Evolutionary conservation across 1,284 basidiomycete genomes (phyloP).

Genomic region (Boletus mariae): DNA sequence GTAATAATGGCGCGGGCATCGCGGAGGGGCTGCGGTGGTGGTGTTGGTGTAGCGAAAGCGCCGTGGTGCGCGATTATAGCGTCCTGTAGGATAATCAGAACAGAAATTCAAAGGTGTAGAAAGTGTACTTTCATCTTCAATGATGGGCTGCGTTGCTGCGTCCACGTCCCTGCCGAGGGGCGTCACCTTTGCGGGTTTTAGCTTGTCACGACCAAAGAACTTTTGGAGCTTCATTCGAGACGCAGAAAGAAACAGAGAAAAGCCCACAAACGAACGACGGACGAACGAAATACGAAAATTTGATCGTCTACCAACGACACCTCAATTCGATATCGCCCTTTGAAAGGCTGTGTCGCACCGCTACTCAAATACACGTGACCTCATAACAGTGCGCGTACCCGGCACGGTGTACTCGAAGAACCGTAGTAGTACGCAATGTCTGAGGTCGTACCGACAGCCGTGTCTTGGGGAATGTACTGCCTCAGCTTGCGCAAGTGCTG

Average conservation of each 20-base stretch:
- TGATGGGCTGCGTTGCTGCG: conserved; percentile 24
- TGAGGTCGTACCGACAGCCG: conserved; percentile 50
- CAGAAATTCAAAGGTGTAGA: background rate
- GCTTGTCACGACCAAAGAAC: conserved; percentile 48
- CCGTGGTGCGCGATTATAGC: conserved; percentile 25
- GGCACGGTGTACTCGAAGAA: conserved; percentile 53
- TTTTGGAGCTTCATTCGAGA: conserved; percentile 42
- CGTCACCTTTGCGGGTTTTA: conserved; percentile 35
- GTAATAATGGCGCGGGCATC: conserved; percentile 21
- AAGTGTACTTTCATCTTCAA: conserved; percentile 26
- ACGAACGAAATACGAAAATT: background rate
- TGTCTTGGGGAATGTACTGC: conserved; percentile 5
- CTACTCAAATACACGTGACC: conserved; percentile 20
- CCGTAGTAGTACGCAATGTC: conserved; percentile 12
- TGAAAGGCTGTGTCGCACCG: conserved; percentile 29
- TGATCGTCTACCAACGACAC: background rate
- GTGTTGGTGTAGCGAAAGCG: conserved; percentile 3
- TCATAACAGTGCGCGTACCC: conserved; percentile 41
- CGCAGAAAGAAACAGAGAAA: background rate
- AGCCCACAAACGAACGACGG: background rate
- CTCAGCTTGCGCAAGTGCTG: conserved; percentile 38
- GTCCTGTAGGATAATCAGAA: conserved; percentile 17
- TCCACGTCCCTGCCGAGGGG: conserved; percentile 34
- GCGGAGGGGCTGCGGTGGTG: conserved; percentile 10
- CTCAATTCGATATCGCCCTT: conserved; percentile 15